phyloP scores from a whole-genome alignment of 768 basidiomycete species.

The Daedalea quercina region DNA sequence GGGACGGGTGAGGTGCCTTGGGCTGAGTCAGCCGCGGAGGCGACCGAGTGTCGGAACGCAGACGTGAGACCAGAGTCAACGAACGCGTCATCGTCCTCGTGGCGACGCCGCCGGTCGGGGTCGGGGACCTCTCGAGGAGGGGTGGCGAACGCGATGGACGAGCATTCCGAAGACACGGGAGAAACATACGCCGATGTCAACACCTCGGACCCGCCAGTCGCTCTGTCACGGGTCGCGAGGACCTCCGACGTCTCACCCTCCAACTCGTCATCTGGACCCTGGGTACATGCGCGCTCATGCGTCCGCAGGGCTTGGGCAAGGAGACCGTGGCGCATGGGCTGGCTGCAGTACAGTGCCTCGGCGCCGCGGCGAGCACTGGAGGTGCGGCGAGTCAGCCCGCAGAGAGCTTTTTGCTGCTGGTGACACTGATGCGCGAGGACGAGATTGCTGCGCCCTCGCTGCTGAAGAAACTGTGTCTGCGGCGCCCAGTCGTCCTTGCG shows the following conservation, averaged over 20 bases:
- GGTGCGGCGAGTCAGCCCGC: neutral
- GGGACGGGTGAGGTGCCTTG: neutral
- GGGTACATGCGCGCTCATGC: neutral
- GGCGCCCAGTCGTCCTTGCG: neutral
- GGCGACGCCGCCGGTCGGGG: neutral
- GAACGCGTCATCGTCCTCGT: neutral
- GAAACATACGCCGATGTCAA: neutral
- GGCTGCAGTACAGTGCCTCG: neutral
- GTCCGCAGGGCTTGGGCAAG: neutral
- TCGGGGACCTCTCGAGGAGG: neutral
- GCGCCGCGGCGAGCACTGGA: neutral
- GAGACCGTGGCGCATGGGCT: neutral
- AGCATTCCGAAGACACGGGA: neutral
- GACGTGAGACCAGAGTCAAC: neutral
- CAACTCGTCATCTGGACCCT: neutral
- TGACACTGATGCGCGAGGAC: slow-evolving; percentile 3
- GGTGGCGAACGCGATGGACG: neutral
- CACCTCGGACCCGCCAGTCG: neutral
- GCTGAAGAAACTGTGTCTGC: slow-evolving; percentile 6
- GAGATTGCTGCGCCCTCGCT: slow-evolving; percentile 3
- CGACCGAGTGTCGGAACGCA: slow-evolving; percentile 8
- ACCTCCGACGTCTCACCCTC: neutral
- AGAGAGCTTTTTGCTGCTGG: neutral
- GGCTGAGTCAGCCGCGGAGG: neutral
- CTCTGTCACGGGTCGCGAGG: neutral